Percentiles rank a stretch among this genome's conserved stretches.
Conservation (phyloP, 805 yeast species). For the Metschnikowia peoriensis region DNA sequence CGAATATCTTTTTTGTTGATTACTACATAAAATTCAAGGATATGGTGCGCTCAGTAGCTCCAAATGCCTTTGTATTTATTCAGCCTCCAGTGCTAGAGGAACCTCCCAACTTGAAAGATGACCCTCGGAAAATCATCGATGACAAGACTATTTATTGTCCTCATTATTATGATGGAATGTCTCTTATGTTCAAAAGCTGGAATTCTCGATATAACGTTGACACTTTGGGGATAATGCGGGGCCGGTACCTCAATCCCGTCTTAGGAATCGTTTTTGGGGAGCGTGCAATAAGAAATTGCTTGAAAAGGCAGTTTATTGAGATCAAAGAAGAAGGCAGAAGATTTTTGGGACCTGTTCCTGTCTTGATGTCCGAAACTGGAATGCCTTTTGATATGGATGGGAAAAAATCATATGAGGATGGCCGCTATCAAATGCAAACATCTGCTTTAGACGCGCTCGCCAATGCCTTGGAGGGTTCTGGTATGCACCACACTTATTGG, state of each 20-base stretch:
- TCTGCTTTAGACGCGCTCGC: constrained; percentile 81
- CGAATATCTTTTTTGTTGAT: constrained; percentile 62
- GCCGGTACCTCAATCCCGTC: constrained; percentile 67
- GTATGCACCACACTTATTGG: constrained; percentile 80
- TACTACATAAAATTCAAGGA: constrained; percentile 53
- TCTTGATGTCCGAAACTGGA: constrained; percentile 90
- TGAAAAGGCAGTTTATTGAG: constrained; percentile 64
- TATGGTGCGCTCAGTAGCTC: constrained; percentile 44
- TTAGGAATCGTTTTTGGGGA: constrained; percentile 83
- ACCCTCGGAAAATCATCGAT: constrained; percentile 51
- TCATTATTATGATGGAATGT: constrained; percentile 94
- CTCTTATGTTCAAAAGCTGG: constrained; percentile 91
- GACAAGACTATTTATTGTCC: constrained; percentile 71
- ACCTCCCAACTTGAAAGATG: constrained; percentile 65
- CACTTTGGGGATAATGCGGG: constrained; percentile 83
- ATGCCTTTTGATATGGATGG: constrained; percentile 96
- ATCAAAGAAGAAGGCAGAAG: constrained; percentile 63
- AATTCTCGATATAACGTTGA: constrained; percentile 79
- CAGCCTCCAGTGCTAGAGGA: constrained; percentile 80
- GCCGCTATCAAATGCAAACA: constrained; percentile 71
- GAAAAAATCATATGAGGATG: constrained; percentile 63
- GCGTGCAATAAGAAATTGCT: constrained; percentile 65
- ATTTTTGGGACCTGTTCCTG: constrained; percentile 68
- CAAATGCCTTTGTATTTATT: constrained; percentile 55
- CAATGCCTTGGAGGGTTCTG: constrained; percentile 72